These are phyloP conservation scores for Rugonectria rugulosa DNA, from an alignment of 2,329 filamentous ascomycete genomes.

Conservation along the genomic window DNA sequence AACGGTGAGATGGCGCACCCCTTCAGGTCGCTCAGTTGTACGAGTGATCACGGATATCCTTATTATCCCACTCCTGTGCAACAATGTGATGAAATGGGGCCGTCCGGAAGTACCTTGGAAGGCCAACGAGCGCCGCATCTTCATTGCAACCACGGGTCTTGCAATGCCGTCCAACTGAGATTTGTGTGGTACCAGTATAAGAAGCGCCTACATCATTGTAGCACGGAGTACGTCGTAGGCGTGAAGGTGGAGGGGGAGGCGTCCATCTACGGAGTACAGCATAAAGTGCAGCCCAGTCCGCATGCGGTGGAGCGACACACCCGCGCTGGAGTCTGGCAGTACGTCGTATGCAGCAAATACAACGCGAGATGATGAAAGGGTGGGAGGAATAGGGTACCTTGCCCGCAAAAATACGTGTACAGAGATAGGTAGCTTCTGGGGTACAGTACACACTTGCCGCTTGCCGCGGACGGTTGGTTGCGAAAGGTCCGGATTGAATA, in stretches of 20 bases:
- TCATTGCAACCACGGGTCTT: constrained; percentile 9
- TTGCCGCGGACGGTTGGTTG: not conserved
- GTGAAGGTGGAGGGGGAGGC: constrained; percentile 6
- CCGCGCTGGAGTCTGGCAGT: constrained; percentile 13
- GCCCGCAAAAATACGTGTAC: too few species aligned
- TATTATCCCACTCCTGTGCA: not conserved
- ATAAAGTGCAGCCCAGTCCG: constrained; percentile 6
- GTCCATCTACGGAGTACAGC: not conserved
- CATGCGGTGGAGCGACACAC: constrained; percentile 9
- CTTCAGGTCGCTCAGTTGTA: not conserved
- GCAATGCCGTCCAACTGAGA: not conserved
- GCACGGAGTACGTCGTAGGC: too few species aligned
- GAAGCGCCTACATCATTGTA: too few species aligned
- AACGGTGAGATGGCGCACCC: constrained; percentile 21
- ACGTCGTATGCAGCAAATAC: not conserved
- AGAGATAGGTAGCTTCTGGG: not conserved
- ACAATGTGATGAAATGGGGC: constrained; percentile 1
- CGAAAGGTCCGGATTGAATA: not conserved
- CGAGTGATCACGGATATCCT: not conserved
- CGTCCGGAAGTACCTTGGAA: not conserved
- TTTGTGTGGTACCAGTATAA: constrained; percentile 13
- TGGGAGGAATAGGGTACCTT: not conserved
- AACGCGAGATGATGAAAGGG: constrained; percentile 1
- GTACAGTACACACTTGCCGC: not conserved
- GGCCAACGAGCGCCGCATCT: constrained; percentile 5